Percentiles rank a stretch among this genome's conserved stretches.
Evolutionary conservation across 176 grass and related monocot species (phyloP).

Genomic region (Puya raimondii): DNA sequence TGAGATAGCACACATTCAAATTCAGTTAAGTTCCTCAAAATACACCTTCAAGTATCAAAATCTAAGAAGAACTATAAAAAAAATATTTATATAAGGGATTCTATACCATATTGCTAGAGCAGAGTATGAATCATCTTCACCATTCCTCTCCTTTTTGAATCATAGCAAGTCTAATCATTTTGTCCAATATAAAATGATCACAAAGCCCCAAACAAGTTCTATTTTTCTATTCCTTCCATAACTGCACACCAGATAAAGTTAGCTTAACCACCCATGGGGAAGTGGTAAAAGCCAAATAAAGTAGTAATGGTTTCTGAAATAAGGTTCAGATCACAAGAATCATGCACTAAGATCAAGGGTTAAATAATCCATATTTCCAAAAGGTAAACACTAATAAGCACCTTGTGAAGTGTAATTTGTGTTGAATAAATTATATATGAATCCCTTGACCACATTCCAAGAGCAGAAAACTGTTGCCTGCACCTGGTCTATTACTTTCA

Average conservation of each 20-base stretch:
- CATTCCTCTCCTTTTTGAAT: not conserved
- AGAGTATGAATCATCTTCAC: not conserved
- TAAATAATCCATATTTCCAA: not conserved
- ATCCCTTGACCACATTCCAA: not conserved
- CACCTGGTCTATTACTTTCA: too few species aligned
- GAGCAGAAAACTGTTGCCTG: too few species aligned
- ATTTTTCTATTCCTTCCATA: not conserved
- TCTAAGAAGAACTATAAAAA: too few species aligned
- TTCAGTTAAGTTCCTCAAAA: too few species aligned
- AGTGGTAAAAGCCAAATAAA: not conserved
- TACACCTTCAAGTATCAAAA: too few species aligned
- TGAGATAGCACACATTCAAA: too few species aligned
- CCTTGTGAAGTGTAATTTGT: not conserved
- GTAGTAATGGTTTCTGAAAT: not conserved
- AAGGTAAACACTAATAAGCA: not conserved
- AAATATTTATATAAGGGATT: too few species aligned
- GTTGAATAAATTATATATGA: too few species aligned
- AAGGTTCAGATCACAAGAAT: not conserved
- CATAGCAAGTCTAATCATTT: not conserved
- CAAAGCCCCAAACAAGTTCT: not conserved
- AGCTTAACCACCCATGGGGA: not conserved
- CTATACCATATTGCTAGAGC: not conserved
- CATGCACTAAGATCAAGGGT: not conserved
- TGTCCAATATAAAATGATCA: slow-evolving; percentile 6
- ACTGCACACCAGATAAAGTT: not conserved